phyloP scores from a whole-genome alignment of 1,139 yeast genomes.

The Scheffersomyces titani region DNA sequence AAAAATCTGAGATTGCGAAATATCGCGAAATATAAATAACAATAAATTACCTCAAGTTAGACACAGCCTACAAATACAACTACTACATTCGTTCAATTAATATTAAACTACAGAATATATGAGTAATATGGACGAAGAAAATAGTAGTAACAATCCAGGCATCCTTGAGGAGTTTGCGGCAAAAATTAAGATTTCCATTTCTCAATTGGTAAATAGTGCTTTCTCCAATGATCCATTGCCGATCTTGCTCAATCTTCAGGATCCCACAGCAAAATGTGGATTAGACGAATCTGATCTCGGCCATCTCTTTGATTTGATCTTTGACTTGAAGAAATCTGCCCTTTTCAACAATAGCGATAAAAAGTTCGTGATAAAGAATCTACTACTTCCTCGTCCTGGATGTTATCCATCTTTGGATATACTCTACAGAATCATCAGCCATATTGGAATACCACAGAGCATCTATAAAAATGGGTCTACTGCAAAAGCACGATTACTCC shows the following conservation, averaged over 20 bases:
- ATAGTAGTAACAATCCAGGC: neutral
- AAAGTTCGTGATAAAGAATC: slow-evolving; percentile 8
- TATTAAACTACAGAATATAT: neutral
- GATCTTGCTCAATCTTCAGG: neutral
- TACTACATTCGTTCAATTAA: too few relatives aligned
- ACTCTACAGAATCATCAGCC: slow-evolving; percentile 24
- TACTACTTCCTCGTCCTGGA: slow-evolving; percentile 13
- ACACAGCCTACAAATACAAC: too few relatives aligned
- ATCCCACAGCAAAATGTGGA: neutral
- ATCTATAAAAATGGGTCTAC: slow-evolving; percentile 24
- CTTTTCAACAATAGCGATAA: slow-evolving; percentile 7
- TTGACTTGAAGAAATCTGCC: neutral
- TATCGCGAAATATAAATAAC: neutral
- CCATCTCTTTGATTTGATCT: neutral
- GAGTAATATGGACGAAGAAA: neutral
- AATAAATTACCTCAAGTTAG: too few relatives aligned
- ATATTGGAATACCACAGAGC: slow-evolving; percentile 30
- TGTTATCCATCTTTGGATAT: slow-evolving; percentile 10
- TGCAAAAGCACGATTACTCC: slow-evolving; percentile 22
- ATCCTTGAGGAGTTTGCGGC: neutral
- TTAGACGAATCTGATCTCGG: neutral
- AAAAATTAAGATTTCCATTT: neutral
- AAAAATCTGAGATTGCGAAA: neutral
- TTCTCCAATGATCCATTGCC: neutral
- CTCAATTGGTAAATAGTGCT: neutral